A percentile compares a stretch with the other conserved stretches of the same genome.
phyloP scores from a whole-genome alignment of 2,329 filamentous ascomycete genomes.

The Coccinonectria pachysandricola region DNA sequence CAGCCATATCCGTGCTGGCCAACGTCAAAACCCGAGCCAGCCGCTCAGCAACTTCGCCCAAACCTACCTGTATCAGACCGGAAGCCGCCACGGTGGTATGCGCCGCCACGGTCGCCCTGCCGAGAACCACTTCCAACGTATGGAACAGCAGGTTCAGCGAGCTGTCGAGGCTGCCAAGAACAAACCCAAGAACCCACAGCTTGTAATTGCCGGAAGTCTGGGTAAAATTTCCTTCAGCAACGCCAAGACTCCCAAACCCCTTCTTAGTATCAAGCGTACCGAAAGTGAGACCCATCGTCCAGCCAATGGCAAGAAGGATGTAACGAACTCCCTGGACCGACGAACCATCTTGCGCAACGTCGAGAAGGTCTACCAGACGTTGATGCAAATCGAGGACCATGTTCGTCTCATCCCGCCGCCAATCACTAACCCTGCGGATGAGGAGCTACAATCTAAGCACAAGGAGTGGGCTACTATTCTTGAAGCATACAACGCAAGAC shows the following conservation, averaged over 20 bases:
- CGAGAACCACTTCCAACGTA: constrained; percentile 95
- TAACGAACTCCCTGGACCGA: constrained; percentile 56
- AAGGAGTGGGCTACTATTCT: constrained; percentile 58
- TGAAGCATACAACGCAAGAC: constrained; percentile 61
- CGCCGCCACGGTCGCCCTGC: constrained; percentile 71
- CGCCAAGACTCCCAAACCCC: constrained; percentile 88
- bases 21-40: constrained; percentile 83
- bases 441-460: constrained; percentile 61
- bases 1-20: constrained; percentile 82
- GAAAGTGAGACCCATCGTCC: constrained; percentile 54
- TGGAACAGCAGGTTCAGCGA: constrained; percentile 97
- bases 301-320: constrained; percentile 35
- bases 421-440: constrained; percentile 46
- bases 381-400: constrained; percentile 94
- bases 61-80: constrained; percentile 93
- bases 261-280: constrained; percentile 87
- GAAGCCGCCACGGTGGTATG: constrained; percentile 65
- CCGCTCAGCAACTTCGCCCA: constrained; percentile 94
- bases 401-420: constrained; percentile 64
- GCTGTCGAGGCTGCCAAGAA: constrained; percentile 96
- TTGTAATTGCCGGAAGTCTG: constrained; percentile 90
- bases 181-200: constrained; percentile 93
- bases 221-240: constrained; percentile 99
- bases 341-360: constrained; percentile 80
- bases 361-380: constrained; percentile 73